phyloP scores from a whole-genome alignment of 139 green algal species.

The Chlamydomonas eustigma region DNA sequence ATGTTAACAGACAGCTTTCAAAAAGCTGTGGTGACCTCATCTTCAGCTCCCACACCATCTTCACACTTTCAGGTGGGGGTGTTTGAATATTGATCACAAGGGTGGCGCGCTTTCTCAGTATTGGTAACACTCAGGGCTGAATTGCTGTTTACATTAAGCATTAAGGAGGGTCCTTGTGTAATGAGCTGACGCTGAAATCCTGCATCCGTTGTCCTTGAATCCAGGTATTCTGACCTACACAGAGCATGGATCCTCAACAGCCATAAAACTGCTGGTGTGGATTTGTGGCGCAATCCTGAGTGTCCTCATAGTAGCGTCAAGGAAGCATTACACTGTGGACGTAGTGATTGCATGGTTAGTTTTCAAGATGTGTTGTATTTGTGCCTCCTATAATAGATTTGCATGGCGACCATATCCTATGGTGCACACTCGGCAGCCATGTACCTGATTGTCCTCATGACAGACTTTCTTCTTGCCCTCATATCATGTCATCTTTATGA shows the following conservation, averaged over 20 bases:
- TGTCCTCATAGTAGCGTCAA: slow-evolving; percentile 80
- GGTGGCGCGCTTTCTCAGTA: no score
- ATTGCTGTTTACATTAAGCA: no score
- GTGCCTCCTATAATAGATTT: slow-evolving; percentile 45
- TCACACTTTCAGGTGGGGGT: slow-evolving; percentile 47
- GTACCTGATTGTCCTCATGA: no score
- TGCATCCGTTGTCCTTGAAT: no score
- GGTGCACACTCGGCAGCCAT: no score
- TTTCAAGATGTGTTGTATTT: slow-evolving; percentile 55
- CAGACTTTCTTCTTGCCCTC: no score
- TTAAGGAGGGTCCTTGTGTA: no score
- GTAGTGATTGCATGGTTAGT: slow-evolving; percentile 18
- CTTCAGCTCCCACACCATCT: slow-evolving; percentile 86
- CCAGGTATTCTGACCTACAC: slow-evolving; percentile 74
- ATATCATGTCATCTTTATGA: no score
- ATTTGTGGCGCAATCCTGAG: slow-evolving; percentile 39
- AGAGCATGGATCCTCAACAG: slow-evolving; percentile 62
- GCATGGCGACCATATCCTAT: neutral
- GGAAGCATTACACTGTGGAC: slow-evolving; percentile 84
- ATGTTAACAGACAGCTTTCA: slow-evolving; percentile 56
- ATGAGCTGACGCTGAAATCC: no score
- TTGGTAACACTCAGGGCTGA: no score
- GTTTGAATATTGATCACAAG: neutral
- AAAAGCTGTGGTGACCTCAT: slow-evolving; percentile 89
- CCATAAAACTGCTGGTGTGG: slow-evolving; percentile 55